Percentiles rank a stretch among this genome's conserved stretches.
Evolutionary conservation across 495 filamentous ascomycete genomes (phyloP).

Genomic region (Xylaria intraflava): DNA sequence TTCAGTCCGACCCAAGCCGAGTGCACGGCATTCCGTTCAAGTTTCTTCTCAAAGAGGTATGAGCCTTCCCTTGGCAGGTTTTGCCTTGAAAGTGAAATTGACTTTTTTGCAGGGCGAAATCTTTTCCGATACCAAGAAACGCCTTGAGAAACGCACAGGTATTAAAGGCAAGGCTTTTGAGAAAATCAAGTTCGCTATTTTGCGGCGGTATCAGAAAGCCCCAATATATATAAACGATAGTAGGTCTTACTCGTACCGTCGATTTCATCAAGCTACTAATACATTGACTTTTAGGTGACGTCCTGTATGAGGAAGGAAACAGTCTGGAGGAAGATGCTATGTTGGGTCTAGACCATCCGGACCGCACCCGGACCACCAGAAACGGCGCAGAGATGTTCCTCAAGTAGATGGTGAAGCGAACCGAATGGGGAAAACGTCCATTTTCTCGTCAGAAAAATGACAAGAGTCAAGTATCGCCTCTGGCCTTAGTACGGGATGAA

Average conservation of each 20-base stretch:
- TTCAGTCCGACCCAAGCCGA: slow-evolving; percentile 76
- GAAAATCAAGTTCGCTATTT: slow-evolving; percentile 92
- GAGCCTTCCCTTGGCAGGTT: slow-evolving; percentile 17
- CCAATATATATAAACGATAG: slow-evolving; percentile 76
- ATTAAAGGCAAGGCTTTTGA: slow-evolving; percentile 98
- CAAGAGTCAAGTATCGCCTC: background rate
- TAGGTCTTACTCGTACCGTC: slow-evolving; percentile 37
- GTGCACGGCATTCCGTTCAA: slow-evolving; percentile 77
- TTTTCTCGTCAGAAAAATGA: background rate
- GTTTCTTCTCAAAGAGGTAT: slow-evolving; percentile 78
- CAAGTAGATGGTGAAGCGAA: slow-evolving; percentile 29
- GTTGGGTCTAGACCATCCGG: slow-evolving; percentile 85
- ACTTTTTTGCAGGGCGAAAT: slow-evolving; percentile 58
- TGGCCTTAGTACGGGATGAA: background rate
- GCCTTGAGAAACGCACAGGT: slow-evolving; percentile 80
- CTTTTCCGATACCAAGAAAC: slow-evolving; percentile 86
- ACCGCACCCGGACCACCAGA: slow-evolving; percentile 51
- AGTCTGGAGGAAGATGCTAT: slow-evolving; percentile 59
- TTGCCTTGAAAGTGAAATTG: slow-evolving; percentile 1
- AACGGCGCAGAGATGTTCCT: slow-evolving; percentile 54
- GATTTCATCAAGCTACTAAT: slow-evolving; percentile 11
- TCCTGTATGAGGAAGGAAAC: slow-evolving; percentile 64
- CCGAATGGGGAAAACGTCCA: background rate
- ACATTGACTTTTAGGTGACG: slow-evolving; percentile 55
- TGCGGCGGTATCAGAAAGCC: slow-evolving; percentile 70